Evolutionary conservation across 306 rosid genomes (phyloP), one percentile per base, ranked within the genome.

Genomic region (Hylodesmum podocarpum): DNA sequence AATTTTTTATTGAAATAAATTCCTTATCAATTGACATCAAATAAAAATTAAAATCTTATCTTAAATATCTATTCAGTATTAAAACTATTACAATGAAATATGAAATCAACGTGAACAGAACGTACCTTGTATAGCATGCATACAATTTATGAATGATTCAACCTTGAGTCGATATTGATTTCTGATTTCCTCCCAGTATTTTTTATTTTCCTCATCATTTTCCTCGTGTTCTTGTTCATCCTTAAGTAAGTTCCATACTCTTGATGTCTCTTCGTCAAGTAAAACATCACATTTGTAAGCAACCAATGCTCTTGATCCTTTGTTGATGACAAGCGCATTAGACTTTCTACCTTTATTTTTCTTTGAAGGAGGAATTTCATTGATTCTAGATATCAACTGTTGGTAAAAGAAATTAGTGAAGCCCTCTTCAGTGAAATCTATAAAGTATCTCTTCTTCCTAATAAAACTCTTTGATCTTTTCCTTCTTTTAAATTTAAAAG

Each of bases 241-340:
- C 66, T 68, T 15, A 2, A 86, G 22, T 8, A 79, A 29, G 15
- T 69, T 70, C 91, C 91, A 90, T 11, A 77, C 77, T 16, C 64
- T 72, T 19, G 59, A 9, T 0, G 76, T 75, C 28, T 81, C 77
- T n/a, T 79, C 16, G 12, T 77, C 87, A 31, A 74, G 47, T 1
- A 70, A 14, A 11, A 84, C 41, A 7, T 78, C 61, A n/a, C 14
- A 25, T 41, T 76, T 77, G 70, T 76, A 49, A 12, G 18, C 34
- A 73, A 79, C 80, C 10, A 77, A 3, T 4, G n/a, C 47, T 22
- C 76, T 2, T 15, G 62, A 44, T 15, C 33, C 66, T 10, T 41
- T 15, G 6, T 21, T 54, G 0, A 4, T 1, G 54, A 15, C 10
- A 5, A 72, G 1, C 27, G 39, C 16, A 0, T 70, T 29, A 3